Evolutionary conservation across 176 grass and related monocot genomes (phyloP), one percentile per base, ranked within the genome.

Genomic region (Eragrostis curvula): DNA sequence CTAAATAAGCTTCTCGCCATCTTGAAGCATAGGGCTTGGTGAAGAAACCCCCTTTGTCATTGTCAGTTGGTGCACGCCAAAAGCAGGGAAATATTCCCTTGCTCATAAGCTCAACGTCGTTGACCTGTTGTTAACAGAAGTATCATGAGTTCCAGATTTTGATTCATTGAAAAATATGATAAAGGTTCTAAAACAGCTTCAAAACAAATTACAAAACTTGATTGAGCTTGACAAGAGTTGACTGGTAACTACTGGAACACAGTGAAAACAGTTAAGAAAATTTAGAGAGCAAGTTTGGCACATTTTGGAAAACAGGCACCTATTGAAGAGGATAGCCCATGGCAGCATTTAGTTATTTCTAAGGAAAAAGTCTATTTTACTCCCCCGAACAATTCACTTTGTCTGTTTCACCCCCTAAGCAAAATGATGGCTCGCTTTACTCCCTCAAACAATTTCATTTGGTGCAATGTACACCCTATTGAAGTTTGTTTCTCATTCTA

Each of bases 41-140:
- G 81, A 9, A 25, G 79, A 15, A 85, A n/a, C 89, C 92, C 47
- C 92, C 92, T 25, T 95, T 95, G 91, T 98, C 96, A 6, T 98
- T 98, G 79, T 98, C 90, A n/a, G 88, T 95, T 77, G 89, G 87
- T 76, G 96, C 88, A 5, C 96, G 88, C 88, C 93, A 98, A 48
- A 98, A 91, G 74, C 96, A 93, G 53, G 92, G 96, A 87, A 93
- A 74, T 85, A 93, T 86, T 11, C 96, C 90, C 46, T 95, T 85
- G 73, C 83, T 88, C 74, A 88, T 78, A 74, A 98, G 82, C 71
- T 81, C 87, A 24, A 88, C 63, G 5, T 58, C 45, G 6, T 89
- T 87, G 68, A 89, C 87, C 92, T 98, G 81, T 60, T 12, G 70
- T 87, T 69, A 61, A 79, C 18, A 59, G 0, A 68, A 77, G 20